A percentile compares a stretch with the other conserved stretches of the same genome.
Evolutionary conservation across 352 stramenopile species (phyloP).

Genomic region (Phytophthora meadii): DNA sequence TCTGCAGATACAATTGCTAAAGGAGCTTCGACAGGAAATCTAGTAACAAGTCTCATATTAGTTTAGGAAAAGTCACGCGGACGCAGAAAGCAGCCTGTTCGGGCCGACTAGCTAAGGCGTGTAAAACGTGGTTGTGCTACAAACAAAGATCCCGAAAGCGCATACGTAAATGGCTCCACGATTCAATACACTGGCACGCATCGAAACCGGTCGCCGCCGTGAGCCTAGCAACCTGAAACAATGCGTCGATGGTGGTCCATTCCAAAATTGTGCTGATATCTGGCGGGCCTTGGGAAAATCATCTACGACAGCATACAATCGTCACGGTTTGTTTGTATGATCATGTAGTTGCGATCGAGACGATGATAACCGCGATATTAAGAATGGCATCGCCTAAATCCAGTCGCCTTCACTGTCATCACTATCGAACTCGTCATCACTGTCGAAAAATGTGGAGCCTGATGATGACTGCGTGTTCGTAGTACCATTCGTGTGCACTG

Average conservation of each 20-base stretch:
- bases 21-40: not conserved
- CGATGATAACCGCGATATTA: constrained; percentile 6
- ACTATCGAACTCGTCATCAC: constrained; percentile 59
- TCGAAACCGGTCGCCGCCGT: constrained; percentile 1
- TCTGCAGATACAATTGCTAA: too few relatives aligned
- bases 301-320: constrained; percentile 8
- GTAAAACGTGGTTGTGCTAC: constrained; percentile 22
- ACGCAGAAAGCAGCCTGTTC: constrained; percentile 26
- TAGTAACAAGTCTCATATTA: constrained; percentile 39
- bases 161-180: constrained; percentile 1
- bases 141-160: constrained; percentile 16
- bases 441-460: constrained; percentile 55
- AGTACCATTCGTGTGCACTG: constrained; percentile 21
- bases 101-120: constrained; percentile 6
- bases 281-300: constrained; percentile 1
- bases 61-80: constrained; percentile 27
- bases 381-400: constrained; percentile 49
- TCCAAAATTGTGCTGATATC: constrained; percentile 25
- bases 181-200: constrained; percentile 3
- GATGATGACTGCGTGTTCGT: constrained; percentile 30
- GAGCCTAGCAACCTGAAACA: not conserved
- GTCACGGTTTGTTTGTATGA: constrained; percentile 19
- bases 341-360: constrained; percentile 7
- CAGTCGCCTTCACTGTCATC: constrained; percentile 82
- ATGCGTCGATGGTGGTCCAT: constrained; percentile 5